Conservation (phyloP, 805 yeast genomes). For the Suhomyces vadensis region DNA sequence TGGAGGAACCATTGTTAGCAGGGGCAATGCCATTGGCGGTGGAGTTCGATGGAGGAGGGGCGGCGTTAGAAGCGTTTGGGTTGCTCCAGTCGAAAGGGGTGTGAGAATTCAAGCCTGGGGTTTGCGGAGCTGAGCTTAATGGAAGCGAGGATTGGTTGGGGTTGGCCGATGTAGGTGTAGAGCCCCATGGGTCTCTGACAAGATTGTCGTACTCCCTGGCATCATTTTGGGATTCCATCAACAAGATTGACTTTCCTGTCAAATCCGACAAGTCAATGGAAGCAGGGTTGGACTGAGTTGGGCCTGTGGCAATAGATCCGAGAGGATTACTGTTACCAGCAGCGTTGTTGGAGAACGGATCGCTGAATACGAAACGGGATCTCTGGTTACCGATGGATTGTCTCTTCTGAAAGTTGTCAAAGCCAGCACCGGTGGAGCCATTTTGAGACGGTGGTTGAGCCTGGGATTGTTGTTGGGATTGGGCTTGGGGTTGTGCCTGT, state of each 20-base stretch:
- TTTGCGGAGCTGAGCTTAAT: conserved; percentile 38
- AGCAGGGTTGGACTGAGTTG: conserved; percentile 1
- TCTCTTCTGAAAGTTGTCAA: conserved; percentile 45
- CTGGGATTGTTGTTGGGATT: background rate
- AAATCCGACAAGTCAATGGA: conserved; percentile 38
- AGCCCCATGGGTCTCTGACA: conserved; percentile 49
- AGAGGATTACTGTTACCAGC: conserved; percentile 6
- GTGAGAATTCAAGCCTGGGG: conserved; percentile 31
- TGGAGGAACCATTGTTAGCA: conserved; percentile 4
- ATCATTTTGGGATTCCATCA: conserved; percentile 49
- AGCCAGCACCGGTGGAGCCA: conserved; percentile 5
- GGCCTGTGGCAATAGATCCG: no score
- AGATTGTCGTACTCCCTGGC: conserved; percentile 49
- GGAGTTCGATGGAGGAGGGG: conserved; percentile 1
- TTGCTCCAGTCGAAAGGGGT: conserved; percentile 38
- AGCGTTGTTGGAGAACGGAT: conserved; percentile 43
- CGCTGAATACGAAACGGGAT: conserved; percentile 70
- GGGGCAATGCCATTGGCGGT: background rate
- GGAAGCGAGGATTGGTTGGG: conserved; percentile 5
- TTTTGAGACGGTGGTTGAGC: conserved; percentile 3
- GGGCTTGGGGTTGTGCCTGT: conserved; percentile 4
- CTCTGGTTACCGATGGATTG: conserved; percentile 58
- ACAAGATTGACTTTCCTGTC: conserved; percentile 43
- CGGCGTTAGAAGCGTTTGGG: conserved; percentile 8
- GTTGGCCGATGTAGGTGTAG: conserved; percentile 8